Evolutionary conservation across 129 eudicot species (phyloP).

Genomic region (Ambrosia trifida): DNA sequence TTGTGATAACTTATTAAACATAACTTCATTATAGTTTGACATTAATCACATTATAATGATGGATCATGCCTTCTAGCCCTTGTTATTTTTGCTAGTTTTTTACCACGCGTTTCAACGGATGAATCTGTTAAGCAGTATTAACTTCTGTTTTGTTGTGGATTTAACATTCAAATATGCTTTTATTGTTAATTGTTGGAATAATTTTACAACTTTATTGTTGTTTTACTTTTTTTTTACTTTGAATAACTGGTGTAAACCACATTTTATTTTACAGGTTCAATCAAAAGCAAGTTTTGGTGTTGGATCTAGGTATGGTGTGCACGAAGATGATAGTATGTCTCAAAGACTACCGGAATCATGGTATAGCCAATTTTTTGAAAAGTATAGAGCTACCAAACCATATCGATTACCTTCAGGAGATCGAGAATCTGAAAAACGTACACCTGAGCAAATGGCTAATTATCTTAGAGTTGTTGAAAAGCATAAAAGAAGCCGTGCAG

Average conservation of each 20-base stretch:
- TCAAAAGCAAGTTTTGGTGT: conserved; percentile 54
- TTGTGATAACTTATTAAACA: background rate
- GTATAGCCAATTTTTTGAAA: conserved; percentile 82
- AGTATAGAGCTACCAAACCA: conserved; percentile 67
- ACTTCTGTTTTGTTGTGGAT: background rate
- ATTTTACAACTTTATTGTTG: background rate
- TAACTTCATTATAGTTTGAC: background rate
- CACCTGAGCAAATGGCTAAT: conserved; percentile 83
- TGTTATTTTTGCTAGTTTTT: background rate
- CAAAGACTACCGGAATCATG: conserved; percentile 82
- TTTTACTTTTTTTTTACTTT: conserved; percentile 3
- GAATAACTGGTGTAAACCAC: background rate
- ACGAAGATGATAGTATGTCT: conserved; percentile 54
- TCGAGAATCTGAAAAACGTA: conserved; percentile 85
- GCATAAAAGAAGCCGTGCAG: conserved; percentile 82
- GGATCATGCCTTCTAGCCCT: background rate
- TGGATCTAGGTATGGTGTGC: conserved; percentile 66
- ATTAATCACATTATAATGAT: background rate
- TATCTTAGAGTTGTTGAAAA: conserved; percentile 71
- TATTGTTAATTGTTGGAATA: background rate
- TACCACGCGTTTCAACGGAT: background rate
- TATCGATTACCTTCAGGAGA: conserved; percentile 68
- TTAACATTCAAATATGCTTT: background rate
- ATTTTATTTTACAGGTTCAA: conserved; percentile 43
- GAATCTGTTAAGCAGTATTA: background rate